Evolutionary conservation across 1,284 basidiomycete species (phyloP).

Genomic region (Megacollybia platyphylla): DNA sequence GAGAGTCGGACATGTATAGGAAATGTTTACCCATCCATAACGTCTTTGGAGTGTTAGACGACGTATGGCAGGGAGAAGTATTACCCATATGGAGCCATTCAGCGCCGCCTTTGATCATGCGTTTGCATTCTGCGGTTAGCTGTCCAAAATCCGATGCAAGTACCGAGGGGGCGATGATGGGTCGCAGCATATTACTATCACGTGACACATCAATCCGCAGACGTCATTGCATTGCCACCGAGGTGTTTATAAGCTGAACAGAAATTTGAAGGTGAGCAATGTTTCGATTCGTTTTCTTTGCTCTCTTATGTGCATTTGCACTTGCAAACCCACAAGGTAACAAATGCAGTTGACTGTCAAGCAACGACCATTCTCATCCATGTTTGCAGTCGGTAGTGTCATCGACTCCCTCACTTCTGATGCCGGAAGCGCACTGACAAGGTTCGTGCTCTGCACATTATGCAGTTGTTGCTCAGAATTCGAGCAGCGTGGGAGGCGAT

Average conservation of each 20-base stretch:
- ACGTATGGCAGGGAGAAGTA: slow-evolving; percentile 12
- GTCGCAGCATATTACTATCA: slow-evolving; percentile 50
- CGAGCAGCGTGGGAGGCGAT: slow-evolving; percentile 17
- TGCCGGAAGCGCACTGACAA: no score
- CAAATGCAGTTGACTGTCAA: no score
- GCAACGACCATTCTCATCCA: not conserved
- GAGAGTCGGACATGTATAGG: slow-evolving; percentile 6
- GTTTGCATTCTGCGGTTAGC: slow-evolving; percentile 81
- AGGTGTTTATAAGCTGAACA: no score
- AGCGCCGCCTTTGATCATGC: slow-evolving; percentile 86
- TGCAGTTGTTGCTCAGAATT: no score
- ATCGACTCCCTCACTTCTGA: not conserved
- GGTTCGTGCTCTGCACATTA: no score
- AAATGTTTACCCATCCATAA: slow-evolving; percentile 80
- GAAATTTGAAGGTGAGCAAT: no score
- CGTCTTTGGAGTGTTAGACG: slow-evolving; percentile 38
- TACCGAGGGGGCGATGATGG: slow-evolving; percentile 85
- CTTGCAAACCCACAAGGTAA: no score
- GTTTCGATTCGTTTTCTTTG: no score
- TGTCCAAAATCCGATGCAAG: slow-evolving; percentile 93
- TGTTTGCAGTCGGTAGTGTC: not conserved
- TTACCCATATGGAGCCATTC: slow-evolving; percentile 96
- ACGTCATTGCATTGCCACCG: not conserved
- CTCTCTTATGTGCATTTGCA: no score
- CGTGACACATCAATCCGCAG: not conserved